Percentiles rank a stretch among this genome's conserved stretches.
These are phyloP conservation scores for Dendrobium huoshanense DNA, from an alignment of 106 monocot species.

Conservation along the genomic window DNA sequence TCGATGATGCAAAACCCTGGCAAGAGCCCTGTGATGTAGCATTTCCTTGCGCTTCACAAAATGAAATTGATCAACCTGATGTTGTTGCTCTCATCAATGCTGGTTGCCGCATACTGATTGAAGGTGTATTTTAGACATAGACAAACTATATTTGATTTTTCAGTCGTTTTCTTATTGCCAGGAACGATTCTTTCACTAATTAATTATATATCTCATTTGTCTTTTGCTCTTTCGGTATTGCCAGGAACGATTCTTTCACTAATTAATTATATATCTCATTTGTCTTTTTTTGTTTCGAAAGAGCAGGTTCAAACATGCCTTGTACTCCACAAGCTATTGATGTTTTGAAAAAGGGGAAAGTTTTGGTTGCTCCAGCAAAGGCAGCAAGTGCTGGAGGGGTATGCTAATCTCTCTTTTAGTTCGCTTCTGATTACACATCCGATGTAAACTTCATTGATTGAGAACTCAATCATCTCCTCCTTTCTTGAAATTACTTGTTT, in stretches of 20 bases:
- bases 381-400: conserved; percentile 96
- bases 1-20: conserved; percentile 92
- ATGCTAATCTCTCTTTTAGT: conserved; percentile 3
- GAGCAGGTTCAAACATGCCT: conserved; percentile 91
- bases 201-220: neutral
- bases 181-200: neutral
- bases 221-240: neutral
- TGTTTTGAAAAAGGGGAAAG: conserved; percentile 78
- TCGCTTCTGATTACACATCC: neutral
- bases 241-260: neutral
- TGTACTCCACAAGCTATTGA: conserved; percentile 93
- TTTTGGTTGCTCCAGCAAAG: conserved; percentile 90
- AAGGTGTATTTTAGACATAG: conserved; percentile 39
- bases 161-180: neutral
- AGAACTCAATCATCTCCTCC: neutral
- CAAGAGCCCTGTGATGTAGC: conserved; percentile 84
- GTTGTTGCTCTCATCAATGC: conserved; percentile 72
- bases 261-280: neutral
- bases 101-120: conserved; percentile 83
- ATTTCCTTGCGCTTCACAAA: conserved; percentile 92
- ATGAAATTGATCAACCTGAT: conserved; percentile 94
- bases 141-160: conserved; percentile 1
- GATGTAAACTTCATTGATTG: neutral
- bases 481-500: neutral
- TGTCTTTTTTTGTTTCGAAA: conserved; percentile 1